A percentile compares a stretch with the other conserved stretches of the same genome.
These are phyloP conservation scores for Colletotrichum sp. DNA, from an alignment of 2,329 filamentous ascomycete species.

Conservation along the genomic window DNA sequence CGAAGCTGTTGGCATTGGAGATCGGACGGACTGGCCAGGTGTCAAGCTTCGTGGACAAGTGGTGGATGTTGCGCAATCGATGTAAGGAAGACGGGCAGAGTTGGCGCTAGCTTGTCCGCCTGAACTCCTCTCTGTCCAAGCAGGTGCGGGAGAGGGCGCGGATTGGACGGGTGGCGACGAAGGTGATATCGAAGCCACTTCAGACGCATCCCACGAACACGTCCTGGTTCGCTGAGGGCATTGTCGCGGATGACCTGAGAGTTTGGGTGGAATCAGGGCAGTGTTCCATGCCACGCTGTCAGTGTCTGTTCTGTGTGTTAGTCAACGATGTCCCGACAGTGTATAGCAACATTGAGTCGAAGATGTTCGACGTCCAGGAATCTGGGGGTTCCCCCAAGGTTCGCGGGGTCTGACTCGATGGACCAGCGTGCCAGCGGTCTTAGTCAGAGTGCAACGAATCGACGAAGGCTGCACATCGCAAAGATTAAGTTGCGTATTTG, in stretches of 20 bases:
- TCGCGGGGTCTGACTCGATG: neutral
- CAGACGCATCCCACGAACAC: neutral
- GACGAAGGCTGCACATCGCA: neutral
- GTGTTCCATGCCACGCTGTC: neutral
- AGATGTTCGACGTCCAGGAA: neutral
- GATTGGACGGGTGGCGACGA: neutral
- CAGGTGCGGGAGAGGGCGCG: neutral
- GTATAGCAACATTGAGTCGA: neutral
- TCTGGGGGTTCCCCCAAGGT: neutral
- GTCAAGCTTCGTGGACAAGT: neutral
- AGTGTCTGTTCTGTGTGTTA: neutral
- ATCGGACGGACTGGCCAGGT: neutral
- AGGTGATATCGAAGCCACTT: neutral
- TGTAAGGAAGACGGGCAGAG: neutral
- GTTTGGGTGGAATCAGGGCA: neutral
- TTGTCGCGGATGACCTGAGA: neutral
- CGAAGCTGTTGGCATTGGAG: neutral
- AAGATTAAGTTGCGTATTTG: conserved; percentile 5
- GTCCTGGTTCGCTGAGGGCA: neutral
- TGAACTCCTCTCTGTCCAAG: neutral
- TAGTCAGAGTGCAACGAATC: neutral
- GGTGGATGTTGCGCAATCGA: neutral
- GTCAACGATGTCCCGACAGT: neutral
- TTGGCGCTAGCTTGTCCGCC: neutral
- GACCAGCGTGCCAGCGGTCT: neutral